Evolutionary conservation across 164 flowering plant species (phyloP).

Genomic region (Euptelea pleiosperma): DNA sequence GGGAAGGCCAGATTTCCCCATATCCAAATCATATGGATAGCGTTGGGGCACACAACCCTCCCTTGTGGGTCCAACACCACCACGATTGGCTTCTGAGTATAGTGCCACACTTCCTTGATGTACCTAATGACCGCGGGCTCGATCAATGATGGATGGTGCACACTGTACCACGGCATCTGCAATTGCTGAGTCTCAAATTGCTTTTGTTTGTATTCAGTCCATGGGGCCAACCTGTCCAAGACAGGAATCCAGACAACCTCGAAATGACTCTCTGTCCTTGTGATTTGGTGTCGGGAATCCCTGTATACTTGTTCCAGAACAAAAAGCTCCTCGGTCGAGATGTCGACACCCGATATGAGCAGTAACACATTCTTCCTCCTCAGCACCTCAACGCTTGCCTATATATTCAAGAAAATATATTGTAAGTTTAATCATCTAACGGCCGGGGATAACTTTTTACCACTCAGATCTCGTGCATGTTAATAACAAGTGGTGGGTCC

Average conservation of each 20-base stretch:
- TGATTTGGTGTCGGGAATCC: constrained; percentile 34
- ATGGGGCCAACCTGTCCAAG: constrained; percentile 36
- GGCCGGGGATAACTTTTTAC: too few relatives aligned
- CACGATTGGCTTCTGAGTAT: constrained; percentile 31
- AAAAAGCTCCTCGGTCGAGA: constrained; percentile 50
- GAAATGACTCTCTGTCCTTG: constrained; percentile 50
- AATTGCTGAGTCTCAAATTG: constrained; percentile 35
- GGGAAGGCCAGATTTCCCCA: constrained; percentile 53
- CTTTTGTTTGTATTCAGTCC: constrained; percentile 37
- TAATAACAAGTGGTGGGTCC: too few relatives aligned
- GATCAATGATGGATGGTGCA: constrained; percentile 32
- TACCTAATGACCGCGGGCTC: constrained; percentile 38
- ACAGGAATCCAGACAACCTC: constrained; percentile 91
- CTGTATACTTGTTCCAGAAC: constrained; percentile 57
- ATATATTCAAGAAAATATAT: too few relatives aligned
- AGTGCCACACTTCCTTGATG: constrained; percentile 50
- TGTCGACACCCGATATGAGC: constrained; percentile 65
- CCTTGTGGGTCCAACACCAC: constrained; percentile 55
- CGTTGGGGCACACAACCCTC: constrained; percentile 32
- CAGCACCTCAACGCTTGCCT: constrained; percentile 61
- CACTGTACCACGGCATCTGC: constrained; percentile 60
- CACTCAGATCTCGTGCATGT: too few relatives aligned
- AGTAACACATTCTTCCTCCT: constrained; percentile 71
- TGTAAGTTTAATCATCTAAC: too few relatives aligned
- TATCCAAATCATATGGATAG: constrained; percentile 52